These are phyloP conservation scores for Sphaerulina musiva DNA, from an alignment of 2,329 filamentous ascomycete genomes.

Conservation along the genomic window DNA sequence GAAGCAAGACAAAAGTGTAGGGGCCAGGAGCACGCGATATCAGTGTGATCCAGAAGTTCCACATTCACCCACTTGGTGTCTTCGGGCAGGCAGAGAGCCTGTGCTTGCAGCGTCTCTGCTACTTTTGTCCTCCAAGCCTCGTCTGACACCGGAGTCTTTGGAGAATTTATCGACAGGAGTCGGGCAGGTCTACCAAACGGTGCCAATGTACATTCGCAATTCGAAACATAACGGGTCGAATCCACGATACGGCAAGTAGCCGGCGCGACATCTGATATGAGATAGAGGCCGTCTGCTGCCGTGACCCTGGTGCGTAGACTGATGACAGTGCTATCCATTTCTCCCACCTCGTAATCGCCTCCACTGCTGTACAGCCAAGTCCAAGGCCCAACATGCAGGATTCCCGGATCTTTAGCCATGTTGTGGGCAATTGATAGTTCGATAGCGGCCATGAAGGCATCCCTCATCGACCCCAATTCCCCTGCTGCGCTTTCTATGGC, in stretches of 20 bases:
- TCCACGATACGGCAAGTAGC: slow-evolving; percentile 8
- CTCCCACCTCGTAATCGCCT: background rate
- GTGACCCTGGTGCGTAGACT: slow-evolving; percentile 15
- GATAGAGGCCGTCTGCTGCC: slow-evolving; percentile 12
- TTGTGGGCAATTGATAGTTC: slow-evolving; percentile 17
- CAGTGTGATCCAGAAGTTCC: slow-evolving; percentile 5
- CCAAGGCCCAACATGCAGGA: slow-evolving; percentile 19
- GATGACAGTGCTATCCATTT: slow-evolving; percentile 9
- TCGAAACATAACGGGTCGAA: background rate
- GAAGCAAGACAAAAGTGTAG: slow-evolving; percentile 19
- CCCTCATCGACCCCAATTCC: slow-evolving; percentile 5
- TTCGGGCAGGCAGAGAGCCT: slow-evolving; percentile 14
- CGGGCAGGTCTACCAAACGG: slow-evolving; percentile 15
- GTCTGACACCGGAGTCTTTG: slow-evolving; percentile 1
- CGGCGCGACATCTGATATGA: slow-evolving; percentile 12
- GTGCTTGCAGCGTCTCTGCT: slow-evolving; percentile 6
- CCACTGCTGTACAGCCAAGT: slow-evolving; percentile 16
- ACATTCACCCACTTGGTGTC: slow-evolving; percentile 15
- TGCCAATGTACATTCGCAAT: slow-evolving; percentile 11
- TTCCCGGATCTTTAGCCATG: slow-evolving; percentile 11
- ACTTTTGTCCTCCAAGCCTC: slow-evolving; percentile 13
- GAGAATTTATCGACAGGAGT: background rate
- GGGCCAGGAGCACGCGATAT: slow-evolving; percentile 23
- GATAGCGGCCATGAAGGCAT: slow-evolving; percentile 24
- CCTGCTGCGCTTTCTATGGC: background rate